A percentile compares a stretch with the other conserved stretches of the same genome.
phyloP scores from a whole-genome alignment of 306 rosid genomes.

The Morella rubra region DNA sequence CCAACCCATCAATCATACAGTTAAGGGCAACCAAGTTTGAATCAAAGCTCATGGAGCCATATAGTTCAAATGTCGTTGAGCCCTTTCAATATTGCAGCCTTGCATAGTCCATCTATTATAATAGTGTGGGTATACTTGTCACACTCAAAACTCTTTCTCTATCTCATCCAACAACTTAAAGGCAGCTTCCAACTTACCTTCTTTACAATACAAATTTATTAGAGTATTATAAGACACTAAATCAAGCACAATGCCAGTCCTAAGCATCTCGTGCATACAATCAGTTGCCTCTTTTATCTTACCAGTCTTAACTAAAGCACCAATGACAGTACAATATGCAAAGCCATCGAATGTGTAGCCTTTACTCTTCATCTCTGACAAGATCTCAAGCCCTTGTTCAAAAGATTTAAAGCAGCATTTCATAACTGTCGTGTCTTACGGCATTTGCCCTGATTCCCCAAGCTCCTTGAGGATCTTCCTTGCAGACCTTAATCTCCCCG shows the following conservation, averaged over 20 bases:
- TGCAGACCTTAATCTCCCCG: slow-evolving; percentile 42
- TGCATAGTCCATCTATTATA: slow-evolving; percentile 65
- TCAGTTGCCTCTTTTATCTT: slow-evolving; percentile 56
- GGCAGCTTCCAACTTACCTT: slow-evolving; percentile 65
- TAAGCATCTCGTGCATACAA: slow-evolving; percentile 45
- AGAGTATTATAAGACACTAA: slow-evolving; percentile 62
- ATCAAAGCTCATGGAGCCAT: slow-evolving; percentile 54
- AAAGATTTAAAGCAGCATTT: slow-evolving; percentile 59
- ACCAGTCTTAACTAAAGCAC: slow-evolving; percentile 64
- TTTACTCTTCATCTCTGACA: slow-evolving; percentile 56
- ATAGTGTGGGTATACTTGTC: slow-evolving; percentile 71
- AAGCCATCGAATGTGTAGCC: slow-evolving; percentile 71
- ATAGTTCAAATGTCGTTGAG: slow-evolving; percentile 51
- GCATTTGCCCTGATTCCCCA: slow-evolving; percentile 58
- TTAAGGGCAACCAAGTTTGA: slow-evolving; percentile 67
- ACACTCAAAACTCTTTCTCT: slow-evolving; percentile 53
- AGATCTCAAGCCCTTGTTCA: slow-evolving; percentile 60
- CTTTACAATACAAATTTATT: slow-evolving; percentile 57
- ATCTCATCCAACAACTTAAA: slow-evolving; percentile 55
- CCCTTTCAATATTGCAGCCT: slow-evolving; percentile 49
- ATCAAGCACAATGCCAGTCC: slow-evolving; percentile 55
- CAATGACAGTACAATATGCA: slow-evolving; percentile 68
- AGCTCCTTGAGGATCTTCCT: slow-evolving; percentile 51
- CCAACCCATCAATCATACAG: slow-evolving; percentile 68
- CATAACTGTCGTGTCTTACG: slow-evolving; percentile 67